Conservation (phyloP, 1,139 yeast genomes). For the Suhomyces guaymorum region DNA sequence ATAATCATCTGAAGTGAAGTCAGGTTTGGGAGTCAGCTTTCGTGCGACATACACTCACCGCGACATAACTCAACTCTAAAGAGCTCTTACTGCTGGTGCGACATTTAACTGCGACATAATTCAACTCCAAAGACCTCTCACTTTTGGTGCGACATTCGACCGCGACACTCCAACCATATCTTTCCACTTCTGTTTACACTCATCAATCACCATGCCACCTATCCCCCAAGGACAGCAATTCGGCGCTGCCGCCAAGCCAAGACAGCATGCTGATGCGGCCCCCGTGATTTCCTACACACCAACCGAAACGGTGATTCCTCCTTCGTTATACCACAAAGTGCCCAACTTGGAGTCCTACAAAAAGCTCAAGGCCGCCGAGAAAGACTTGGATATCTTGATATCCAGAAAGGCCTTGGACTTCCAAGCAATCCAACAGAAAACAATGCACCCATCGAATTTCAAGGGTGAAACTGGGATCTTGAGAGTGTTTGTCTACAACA, state of each 20-base stretch:
- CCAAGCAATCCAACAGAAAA: slow-evolving; percentile 65
- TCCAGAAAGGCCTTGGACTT: slow-evolving; percentile 83
- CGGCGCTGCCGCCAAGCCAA: slow-evolving; percentile 25
- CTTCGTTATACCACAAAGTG: slow-evolving; percentile 56
- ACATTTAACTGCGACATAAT: no score
- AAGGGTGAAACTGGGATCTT: slow-evolving; percentile 56
- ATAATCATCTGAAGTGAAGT: no score
- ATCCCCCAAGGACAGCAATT: slow-evolving; percentile 11
- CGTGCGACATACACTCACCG: no score
- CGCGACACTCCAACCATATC: neutral
- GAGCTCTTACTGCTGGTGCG: no score
- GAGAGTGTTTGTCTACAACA: slow-evolving; percentile 81
- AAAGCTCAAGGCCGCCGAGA: slow-evolving; percentile 74
- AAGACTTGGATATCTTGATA: slow-evolving; percentile 73
- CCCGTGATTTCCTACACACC: slow-evolving; percentile 58
- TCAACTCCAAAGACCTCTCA: no score
- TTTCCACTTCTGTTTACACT: neutral
- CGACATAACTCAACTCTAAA: no score
- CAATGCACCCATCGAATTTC: slow-evolving; percentile 44
- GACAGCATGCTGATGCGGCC: slow-evolving; percentile 38
- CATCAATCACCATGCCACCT: slow-evolving; percentile 8
- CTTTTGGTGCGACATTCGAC: no score
- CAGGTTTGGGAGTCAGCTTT: no score
- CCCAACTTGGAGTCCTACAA: slow-evolving; percentile 77
- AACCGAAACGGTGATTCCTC: slow-evolving; percentile 69